phyloP scores from a whole-genome alignment of 139 green algal genomes.

The Parachlorella kessleri region DNA sequence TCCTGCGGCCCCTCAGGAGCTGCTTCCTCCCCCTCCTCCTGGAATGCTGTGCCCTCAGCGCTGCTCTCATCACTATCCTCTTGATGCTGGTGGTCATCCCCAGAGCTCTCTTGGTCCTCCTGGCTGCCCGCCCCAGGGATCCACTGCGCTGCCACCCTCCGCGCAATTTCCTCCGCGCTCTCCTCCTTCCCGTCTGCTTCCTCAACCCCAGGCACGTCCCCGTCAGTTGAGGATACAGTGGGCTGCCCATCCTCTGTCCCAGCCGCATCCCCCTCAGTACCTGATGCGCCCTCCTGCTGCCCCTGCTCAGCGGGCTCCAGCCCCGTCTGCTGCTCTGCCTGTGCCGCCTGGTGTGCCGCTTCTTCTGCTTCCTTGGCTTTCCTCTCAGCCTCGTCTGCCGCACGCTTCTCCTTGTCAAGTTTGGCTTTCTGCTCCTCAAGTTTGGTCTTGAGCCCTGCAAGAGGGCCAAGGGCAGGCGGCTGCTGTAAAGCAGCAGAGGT shows the following conservation, averaged over 20 bases:
- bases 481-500: neutral
- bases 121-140: conserved; percentile 36
- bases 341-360: too few relatives aligned
- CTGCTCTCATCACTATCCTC: conserved; percentile 13
- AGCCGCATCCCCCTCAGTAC: neutral
- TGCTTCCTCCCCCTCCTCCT: too few relatives aligned
- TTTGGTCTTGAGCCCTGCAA: conserved; percentile 17
- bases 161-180: conserved; percentile 41
- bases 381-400: conserved; percentile 17
- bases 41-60: too few relatives aligned
- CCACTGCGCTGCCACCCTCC: conserved; percentile 49
- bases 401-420: conserved; percentile 48
- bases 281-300: neutral
- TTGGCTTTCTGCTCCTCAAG: conserved; percentile 43
- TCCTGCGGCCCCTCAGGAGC: too few relatives aligned
- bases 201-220: neutral
- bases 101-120: conserved; percentile 32
- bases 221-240: neutral
- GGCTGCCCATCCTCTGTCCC: neutral
- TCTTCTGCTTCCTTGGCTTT: neutral
- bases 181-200: neutral
- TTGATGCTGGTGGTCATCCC: conserved; percentile 3
- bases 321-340: neutral
- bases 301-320: neutral
- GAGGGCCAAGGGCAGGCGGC: neutral